These are phyloP conservation scores for Chlamydomonas incerta DNA, from an alignment of 139 green algal species.

Conservation along the genomic window DNA sequence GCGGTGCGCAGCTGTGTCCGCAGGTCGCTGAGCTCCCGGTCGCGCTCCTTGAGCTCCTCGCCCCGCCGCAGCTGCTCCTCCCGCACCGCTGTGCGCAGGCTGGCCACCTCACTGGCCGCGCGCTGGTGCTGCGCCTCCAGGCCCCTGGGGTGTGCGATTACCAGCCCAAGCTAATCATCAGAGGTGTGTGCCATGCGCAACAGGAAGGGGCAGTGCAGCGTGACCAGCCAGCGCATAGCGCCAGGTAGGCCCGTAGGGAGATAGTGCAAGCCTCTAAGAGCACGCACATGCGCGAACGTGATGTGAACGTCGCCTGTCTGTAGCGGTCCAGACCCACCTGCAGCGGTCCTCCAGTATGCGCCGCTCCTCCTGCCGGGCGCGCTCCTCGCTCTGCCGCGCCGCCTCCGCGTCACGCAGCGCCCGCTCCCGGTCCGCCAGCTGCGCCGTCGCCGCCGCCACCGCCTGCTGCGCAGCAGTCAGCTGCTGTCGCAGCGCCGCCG, in stretches of 20 bases:
- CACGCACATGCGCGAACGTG: too few species aligned
- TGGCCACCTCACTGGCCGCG: neutral
- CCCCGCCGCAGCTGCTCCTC: neutral
- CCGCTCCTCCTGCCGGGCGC: neutral
- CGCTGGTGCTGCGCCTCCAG: neutral
- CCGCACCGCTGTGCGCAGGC: neutral
- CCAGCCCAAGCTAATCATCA: neutral
- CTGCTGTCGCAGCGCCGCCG: conserved; percentile 2
- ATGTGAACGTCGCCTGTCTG: too few species aligned
- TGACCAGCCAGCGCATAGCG: too few species aligned
- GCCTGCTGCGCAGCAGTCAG: neutral
- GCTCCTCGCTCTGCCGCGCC: neutral
- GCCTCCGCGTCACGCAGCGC: neutral
- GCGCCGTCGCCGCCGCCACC: neutral
- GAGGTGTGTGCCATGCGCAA: neutral
- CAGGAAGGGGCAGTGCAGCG: too few species aligned
- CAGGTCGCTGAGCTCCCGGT: conserved; percentile 1
- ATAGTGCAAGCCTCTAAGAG: too few species aligned
- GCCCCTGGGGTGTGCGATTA: neutral
- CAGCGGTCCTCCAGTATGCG: neutral
- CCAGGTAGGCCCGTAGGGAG: too few species aligned
- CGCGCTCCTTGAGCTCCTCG: conserved; percentile 18
- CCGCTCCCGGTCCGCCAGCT: neutral
- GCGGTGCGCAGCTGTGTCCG: neutral
- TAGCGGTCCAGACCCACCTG: neutral